Evolutionary conservation across 129 eudicot genomes (phyloP).

Genomic region (Helianthus annuus): HanXRQr2.0-SUNRISE NC_035436.2:33955563-33956062

Average conservation of each 20-base stretch:
- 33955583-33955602: slow-evolving; percentile 68
- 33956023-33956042: slow-evolving; percentile 62
- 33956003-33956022: slow-evolving; percentile 61
- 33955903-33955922: slow-evolving; percentile 66
- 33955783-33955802: slow-evolving; percentile 92
- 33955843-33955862: neutral
- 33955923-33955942: slow-evolving; percentile 80
- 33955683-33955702: slow-evolving; percentile 88
- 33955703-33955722: slow-evolving; percentile 76
- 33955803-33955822: slow-evolving; percentile 98
- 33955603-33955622: slow-evolving; percentile 63
- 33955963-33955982: slow-evolving; percentile 76
- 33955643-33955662: slow-evolving; percentile 71
- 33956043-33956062: slow-evolving; percentile 64
- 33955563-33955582: neutral
- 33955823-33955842: slow-evolving; percentile 30
- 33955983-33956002: slow-evolving; percentile 81
- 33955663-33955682: slow-evolving; percentile 87
- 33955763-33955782: slow-evolving; percentile 60
- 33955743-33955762: slow-evolving; percentile 69
- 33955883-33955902: neutral
- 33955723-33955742: slow-evolving; percentile 66
- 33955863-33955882: neutral
- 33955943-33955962: slow-evolving; percentile 56
- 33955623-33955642: slow-evolving; percentile 83